These are phyloP conservation scores for Cyclotella baltica DNA, from an alignment of 108 stramenopile genomes.

Conservation along the genomic window DNA sequence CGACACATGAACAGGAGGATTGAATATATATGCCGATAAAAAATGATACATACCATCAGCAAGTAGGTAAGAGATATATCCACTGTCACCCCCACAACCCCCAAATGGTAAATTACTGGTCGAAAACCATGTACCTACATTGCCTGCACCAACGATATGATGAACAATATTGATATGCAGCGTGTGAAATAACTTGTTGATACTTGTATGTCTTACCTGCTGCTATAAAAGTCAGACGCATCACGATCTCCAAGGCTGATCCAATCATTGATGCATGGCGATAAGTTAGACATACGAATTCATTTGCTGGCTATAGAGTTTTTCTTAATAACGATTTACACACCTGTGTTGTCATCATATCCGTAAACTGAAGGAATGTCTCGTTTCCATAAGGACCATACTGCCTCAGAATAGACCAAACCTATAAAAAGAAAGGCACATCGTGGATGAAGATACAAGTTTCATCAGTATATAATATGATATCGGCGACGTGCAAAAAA, in stretches of 20 bases:
- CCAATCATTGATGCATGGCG: not conserved
- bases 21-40: too few relatives aligned
- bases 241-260: constrained; percentile 15
- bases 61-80: constrained; percentile 12
- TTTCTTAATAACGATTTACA: too few relatives aligned
- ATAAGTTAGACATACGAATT: not conserved
- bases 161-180: too few relatives aligned
- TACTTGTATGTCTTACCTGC: too few relatives aligned
- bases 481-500: not conserved
- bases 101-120: constrained; percentile 13
- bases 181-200: too few relatives aligned
- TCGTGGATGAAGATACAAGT: too few relatives aligned
- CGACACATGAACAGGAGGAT: too few relatives aligned
- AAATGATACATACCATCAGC: constrained; percentile 25
- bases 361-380: constrained; percentile 2
- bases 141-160: too few relatives aligned
- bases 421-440: not conserved
- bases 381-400: constrained; percentile 29
- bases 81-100: constrained; percentile 14
- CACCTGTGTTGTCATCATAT: constrained; percentile 30
- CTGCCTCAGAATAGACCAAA: constrained; percentile 28
- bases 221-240: constrained; percentile 21
- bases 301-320: not conserved
- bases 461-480: too few relatives aligned
- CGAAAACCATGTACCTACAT: constrained; percentile 23